These are phyloP conservation scores for Mortierella sp. DNA, from an alignment of 371 early-diverging fungal species.

Conservation along the genomic window DNA sequence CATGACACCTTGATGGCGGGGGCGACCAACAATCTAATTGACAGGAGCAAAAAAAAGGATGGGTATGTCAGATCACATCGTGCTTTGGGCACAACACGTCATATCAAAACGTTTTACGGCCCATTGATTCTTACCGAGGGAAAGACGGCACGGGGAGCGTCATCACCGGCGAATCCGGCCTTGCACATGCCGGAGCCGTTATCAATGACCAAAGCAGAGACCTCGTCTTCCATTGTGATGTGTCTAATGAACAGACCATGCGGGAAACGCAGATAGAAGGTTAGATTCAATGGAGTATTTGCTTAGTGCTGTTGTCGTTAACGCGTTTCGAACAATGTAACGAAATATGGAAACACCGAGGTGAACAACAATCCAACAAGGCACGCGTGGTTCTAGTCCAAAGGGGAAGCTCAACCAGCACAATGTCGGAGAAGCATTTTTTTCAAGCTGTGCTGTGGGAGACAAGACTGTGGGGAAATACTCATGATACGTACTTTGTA, in stretches of 20 bases:
- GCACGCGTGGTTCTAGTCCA: no score
- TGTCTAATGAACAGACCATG: not conserved
- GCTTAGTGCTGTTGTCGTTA: no score
- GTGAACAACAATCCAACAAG: no score
- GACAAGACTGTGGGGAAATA: not conserved
- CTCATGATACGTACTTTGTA: constrained; percentile 20
- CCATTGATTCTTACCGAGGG: constrained; percentile 66
- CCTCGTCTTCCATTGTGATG: constrained; percentile 38
- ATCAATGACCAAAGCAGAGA: constrained; percentile 50
- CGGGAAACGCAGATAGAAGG: constrained; percentile 14
- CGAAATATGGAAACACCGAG: no score
- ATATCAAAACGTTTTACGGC: constrained; percentile 3
- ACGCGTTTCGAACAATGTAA: no score
- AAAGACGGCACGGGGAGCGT: constrained; percentile 92
- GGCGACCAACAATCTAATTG: constrained; percentile 85
- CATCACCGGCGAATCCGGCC: constrained; percentile 98
- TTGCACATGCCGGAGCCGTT: constrained; percentile 97
- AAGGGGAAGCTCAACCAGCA: no score
- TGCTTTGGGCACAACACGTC: constrained; percentile 7
- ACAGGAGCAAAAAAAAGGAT: not conserved
- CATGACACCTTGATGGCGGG: constrained; percentile 95
- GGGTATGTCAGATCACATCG: not conserved
- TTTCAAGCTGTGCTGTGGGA: no score
- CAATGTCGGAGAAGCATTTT: not conserved
- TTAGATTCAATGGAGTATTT: no score